phyloP scores from a whole-genome alignment of 192 early-diverging fungal species.

The Podila verticillata region DNA sequence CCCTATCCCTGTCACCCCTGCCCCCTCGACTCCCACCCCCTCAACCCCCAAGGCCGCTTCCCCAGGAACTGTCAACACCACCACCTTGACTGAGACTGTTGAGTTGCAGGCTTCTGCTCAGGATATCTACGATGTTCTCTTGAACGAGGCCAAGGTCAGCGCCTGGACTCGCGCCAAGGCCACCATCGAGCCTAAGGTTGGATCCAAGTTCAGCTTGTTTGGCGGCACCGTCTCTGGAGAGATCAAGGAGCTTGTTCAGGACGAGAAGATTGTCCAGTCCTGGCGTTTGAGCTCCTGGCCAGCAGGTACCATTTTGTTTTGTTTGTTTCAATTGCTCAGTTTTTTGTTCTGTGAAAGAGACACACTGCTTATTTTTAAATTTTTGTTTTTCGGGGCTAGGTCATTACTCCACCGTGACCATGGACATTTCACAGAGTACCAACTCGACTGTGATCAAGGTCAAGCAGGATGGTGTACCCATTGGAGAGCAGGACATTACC shows the following conservation, averaged over 20 bases:
- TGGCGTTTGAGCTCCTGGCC: constrained; percentile 93
- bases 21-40: constrained; percentile 10
- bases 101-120: constrained; percentile 86
- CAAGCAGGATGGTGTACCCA: constrained; percentile 85
- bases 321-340: not conserved
- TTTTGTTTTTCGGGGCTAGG: constrained; percentile 37
- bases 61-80: constrained; percentile 62
- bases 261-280: constrained; percentile 82
- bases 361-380: not conserved
- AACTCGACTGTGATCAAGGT: constrained; percentile 76
- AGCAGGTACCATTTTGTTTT: constrained; percentile 50
- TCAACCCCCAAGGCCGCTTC: constrained; percentile 24
- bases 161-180: constrained; percentile 86
- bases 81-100: constrained; percentile 73
- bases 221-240: constrained; percentile 88
- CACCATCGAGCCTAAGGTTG: constrained; percentile 68
- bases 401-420: constrained; percentile 85
- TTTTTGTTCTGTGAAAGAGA: not conserved
- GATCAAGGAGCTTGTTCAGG: constrained; percentile 74
- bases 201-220: constrained; percentile 80
- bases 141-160: constrained; percentile 75
- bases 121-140: constrained; percentile 84
- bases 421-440: constrained; percentile 75
- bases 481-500: constrained; percentile 89
- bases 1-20: constrained; percentile 13